A percentile compares a stretch with the other conserved stretches of the same genome.
Evolutionary conservation across 2,329 filamentous ascomycete genomes (phyloP).

Genomic region (Aspergillus sergii): DNA sequence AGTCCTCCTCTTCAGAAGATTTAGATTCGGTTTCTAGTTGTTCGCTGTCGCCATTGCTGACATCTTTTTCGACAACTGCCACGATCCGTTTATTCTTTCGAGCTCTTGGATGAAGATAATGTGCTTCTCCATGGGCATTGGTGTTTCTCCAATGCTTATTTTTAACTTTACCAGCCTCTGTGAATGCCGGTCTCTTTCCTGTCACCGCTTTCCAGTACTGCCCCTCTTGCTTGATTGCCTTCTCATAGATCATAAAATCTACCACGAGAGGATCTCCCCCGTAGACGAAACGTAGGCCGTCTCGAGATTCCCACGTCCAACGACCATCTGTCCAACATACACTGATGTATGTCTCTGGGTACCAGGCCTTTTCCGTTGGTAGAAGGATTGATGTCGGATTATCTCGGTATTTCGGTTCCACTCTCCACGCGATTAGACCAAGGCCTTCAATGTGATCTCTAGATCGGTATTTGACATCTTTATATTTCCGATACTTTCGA

Average conservation of each 20-base stretch:
- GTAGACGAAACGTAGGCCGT: conserved; percentile 9
- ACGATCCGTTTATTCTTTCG: conserved; percentile 7
- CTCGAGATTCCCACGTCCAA: conserved; percentile 15
- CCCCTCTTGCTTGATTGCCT: conserved; percentile 11
- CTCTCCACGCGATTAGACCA: conserved; percentile 12
- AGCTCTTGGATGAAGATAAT: conserved; percentile 13
- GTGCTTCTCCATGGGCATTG: conserved; percentile 12
- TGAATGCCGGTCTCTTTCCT: conserved; percentile 7
- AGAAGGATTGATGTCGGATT: conserved; percentile 12
- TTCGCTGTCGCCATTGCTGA: background rate
- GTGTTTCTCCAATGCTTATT: conserved; percentile 14
- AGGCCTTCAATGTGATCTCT: conserved; percentile 6
- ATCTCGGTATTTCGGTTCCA: conserved; percentile 8
- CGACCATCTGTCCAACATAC: conserved; percentile 8
- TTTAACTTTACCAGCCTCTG: conserved; percentile 4
- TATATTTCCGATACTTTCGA: too few species aligned
- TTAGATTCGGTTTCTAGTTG: too few species aligned
- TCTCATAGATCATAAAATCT: conserved; percentile 15
- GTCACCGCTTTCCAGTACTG: conserved; percentile 11
- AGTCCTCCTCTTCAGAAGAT: too few species aligned
- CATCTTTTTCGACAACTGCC: background rate
- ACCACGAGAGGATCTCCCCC: background rate
- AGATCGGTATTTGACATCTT: too few species aligned
- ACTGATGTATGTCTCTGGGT: conserved; percentile 18
- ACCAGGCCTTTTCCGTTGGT: conserved; percentile 14